These are phyloP conservation scores for Coemansia sp. DNA, from an alignment of 192 early-diverging fungal species.

Conservation along the genomic window DNA sequence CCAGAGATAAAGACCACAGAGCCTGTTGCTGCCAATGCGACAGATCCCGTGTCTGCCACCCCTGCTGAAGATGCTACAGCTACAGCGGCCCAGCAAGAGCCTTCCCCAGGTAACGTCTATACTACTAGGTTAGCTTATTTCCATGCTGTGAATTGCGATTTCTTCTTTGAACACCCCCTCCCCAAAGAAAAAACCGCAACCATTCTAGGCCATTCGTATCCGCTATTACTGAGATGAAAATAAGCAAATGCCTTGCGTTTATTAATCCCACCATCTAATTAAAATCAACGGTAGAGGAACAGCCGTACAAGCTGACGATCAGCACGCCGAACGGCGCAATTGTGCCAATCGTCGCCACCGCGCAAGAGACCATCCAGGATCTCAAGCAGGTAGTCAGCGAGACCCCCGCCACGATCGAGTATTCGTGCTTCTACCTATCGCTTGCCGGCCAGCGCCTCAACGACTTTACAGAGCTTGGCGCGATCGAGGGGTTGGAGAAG, in stretches of 20 bases:
- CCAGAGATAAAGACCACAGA: constrained; percentile 19
- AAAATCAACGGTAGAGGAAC: constrained; percentile 27
- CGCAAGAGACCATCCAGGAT: constrained; percentile 81
- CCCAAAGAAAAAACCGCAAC: background rate
- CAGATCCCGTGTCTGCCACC: background rate
- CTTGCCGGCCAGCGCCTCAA: constrained; percentile 73
- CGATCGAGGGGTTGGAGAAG: constrained; percentile 65
- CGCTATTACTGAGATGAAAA: no score
- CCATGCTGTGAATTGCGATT: background rate
- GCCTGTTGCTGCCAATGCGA: background rate
- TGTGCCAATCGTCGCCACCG: constrained; percentile 56
- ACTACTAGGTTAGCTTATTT: background rate
- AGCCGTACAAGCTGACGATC: constrained; percentile 40
- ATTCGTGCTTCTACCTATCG: constrained; percentile 89
- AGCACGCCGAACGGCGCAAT: constrained; percentile 47
- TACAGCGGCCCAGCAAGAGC: constrained; percentile 2
- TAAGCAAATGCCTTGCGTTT: background rate
- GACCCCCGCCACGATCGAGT: constrained; percentile 77
- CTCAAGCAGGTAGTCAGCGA: constrained; percentile 88
- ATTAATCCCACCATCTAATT: background rate
- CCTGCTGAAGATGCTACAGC: constrained; percentile 9
- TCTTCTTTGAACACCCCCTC: background rate
- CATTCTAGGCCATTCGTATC: background rate
- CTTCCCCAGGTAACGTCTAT: constrained; percentile 7
- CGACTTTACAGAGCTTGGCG: constrained; percentile 75